A percentile compares a stretch with the other conserved stretches of the same genome.
Evolutionary conservation across 2,329 filamentous ascomycete genomes (phyloP).

Genomic region (Xylariaceae sp.): DNA sequence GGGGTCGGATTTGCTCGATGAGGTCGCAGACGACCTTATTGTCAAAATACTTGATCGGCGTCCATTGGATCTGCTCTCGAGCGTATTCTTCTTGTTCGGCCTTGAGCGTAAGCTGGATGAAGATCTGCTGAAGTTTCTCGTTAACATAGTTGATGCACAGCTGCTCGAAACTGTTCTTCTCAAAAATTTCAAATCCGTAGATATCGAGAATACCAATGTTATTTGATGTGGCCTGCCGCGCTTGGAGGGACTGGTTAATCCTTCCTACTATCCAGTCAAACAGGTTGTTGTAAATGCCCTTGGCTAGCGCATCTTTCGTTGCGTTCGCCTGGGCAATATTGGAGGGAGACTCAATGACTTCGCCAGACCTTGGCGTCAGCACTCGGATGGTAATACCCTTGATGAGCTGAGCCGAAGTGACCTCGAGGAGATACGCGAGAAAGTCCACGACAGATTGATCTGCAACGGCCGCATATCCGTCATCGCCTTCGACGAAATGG

Average conservation of each 20-base stretch:
- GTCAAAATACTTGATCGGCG: slow-evolving; percentile 98
- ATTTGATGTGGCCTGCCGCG: slow-evolving; percentile 70
- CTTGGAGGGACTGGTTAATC: slow-evolving; percentile 82
- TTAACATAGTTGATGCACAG: slow-evolving; percentile 99
- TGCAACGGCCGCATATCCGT: slow-evolving; percentile 78
- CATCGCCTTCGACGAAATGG: slow-evolving; percentile 83
- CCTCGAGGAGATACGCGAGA: slow-evolving; percentile 88
- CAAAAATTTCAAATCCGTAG: slow-evolving; percentile 98
- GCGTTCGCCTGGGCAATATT: slow-evolving; percentile 83
- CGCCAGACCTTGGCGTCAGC: slow-evolving; percentile 63
- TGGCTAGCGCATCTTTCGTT: slow-evolving; percentile 86
- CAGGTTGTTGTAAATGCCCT: slow-evolving; percentile 94
- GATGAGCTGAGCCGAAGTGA: slow-evolving; percentile 73
- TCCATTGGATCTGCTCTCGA: slow-evolving; percentile 95
- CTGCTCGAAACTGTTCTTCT: slow-evolving; percentile 98
- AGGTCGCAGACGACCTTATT: slow-evolving; percentile 98
- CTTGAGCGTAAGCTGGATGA: slow-evolving; percentile 95
- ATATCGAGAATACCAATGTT: slow-evolving; percentile 97
- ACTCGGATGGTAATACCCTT: slow-evolving; percentile 87
- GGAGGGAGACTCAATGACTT: slow-evolving; percentile 69
- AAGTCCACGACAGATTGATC: slow-evolving; percentile 94
- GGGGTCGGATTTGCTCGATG: slow-evolving; percentile 86
- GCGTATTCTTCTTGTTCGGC: slow-evolving; percentile 97
- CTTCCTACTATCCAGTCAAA: slow-evolving; percentile 98
- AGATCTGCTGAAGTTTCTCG: slow-evolving; percentile 98